Evolutionary conservation across 352 stramenopile species (phyloP).

Genomic region (Pseudoperonospora humuli): DNA sequence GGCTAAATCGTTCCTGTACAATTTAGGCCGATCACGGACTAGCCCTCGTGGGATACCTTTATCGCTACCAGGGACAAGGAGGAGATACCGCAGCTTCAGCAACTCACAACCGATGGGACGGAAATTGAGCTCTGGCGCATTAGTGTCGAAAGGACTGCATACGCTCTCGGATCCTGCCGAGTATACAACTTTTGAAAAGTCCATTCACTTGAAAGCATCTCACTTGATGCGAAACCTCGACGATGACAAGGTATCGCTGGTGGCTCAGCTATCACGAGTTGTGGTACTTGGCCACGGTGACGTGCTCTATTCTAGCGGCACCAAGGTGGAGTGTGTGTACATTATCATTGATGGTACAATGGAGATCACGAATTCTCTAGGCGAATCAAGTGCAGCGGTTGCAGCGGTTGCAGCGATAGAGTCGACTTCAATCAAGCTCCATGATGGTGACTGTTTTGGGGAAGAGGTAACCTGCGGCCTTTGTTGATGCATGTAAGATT

Average conservation of each 20-base stretch:
- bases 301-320: slow-evolving; percentile 40
- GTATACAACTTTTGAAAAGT: slow-evolving; percentile 82
- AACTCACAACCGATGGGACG: slow-evolving; percentile 18
- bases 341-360: slow-evolving; percentile 70
- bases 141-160: slow-evolving; percentile 24
- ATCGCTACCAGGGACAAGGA: slow-evolving; percentile 24
- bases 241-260: slow-evolving; percentile 75
- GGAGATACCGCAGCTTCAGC: slow-evolving; percentile 38
- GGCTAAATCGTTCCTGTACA: slow-evolving; percentile 70
- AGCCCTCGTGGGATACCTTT: slow-evolving; percentile 20
- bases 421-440: slow-evolving; percentile 35
- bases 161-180: slow-evolving; percentile 40
- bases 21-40: slow-evolving; percentile 43
- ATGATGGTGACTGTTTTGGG: slow-evolving; percentile 71
- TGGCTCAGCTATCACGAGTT: slow-evolving; percentile 64
- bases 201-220: slow-evolving; percentile 76
- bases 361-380: slow-evolving; percentile 24
- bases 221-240: slow-evolving; percentile 77
- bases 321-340: slow-evolving; percentile 43
- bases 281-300: slow-evolving; percentile 48
- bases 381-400: slow-evolving; percentile 1
- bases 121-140: slow-evolving; percentile 18
- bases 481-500: neutral
- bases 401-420: too few relatives aligned
- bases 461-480: slow-evolving; percentile 47